Conservation (phyloP, 495 filamentous ascomycete genomes). For the Penicillium flavigenum region DNA sequence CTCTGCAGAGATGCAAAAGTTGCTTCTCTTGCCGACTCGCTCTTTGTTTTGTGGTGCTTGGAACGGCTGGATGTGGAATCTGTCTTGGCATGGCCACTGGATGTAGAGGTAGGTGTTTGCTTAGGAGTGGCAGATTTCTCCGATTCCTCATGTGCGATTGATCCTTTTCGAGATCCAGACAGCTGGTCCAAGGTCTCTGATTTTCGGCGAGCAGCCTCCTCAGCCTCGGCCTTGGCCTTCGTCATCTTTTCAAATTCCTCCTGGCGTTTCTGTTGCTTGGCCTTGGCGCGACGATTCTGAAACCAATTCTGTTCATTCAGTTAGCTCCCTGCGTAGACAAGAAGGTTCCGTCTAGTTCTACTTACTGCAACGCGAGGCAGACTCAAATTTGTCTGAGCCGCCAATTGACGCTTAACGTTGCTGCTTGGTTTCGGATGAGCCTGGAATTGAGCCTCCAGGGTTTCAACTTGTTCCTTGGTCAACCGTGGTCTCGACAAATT, state of each 20-base stretch:
- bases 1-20: slow-evolving; percentile 48
- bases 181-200: slow-evolving; percentile 29
- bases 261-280: slow-evolving; percentile 73
- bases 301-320: slow-evolving; percentile 72
- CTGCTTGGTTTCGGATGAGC: slow-evolving; percentile 77
- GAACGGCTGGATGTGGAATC: slow-evolving; percentile 16
- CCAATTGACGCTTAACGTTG: slow-evolving; percentile 70
- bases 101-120: slow-evolving; percentile 26
- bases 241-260: slow-evolving; percentile 62
- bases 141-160: slow-evolving; percentile 29
- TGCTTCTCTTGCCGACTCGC: slow-evolving; percentile 44
- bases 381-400: slow-evolving; percentile 69
- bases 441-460: slow-evolving; percentile 70
- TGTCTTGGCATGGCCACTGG: slow-evolving; percentile 28
- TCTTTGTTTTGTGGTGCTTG: slow-evolving; percentile 45
- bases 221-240: slow-evolving; percentile 51
- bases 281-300: slow-evolving; percentile 82
- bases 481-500: slow-evolving; percentile 62
- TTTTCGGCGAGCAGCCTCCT: slow-evolving; percentile 42
- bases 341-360: slow-evolving; percentile 17
- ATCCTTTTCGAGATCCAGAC: slow-evolving; percentile 27
- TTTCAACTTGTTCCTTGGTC: slow-evolving; percentile 79
- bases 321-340: slow-evolving; percentile 14
- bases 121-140: slow-evolving; percentile 37
- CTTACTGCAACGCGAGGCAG: slow-evolving; percentile 74